Base-by-base conservation (phyloP, 768 basidiomycete genomes). In the Termitomyces heimii region DNA sequence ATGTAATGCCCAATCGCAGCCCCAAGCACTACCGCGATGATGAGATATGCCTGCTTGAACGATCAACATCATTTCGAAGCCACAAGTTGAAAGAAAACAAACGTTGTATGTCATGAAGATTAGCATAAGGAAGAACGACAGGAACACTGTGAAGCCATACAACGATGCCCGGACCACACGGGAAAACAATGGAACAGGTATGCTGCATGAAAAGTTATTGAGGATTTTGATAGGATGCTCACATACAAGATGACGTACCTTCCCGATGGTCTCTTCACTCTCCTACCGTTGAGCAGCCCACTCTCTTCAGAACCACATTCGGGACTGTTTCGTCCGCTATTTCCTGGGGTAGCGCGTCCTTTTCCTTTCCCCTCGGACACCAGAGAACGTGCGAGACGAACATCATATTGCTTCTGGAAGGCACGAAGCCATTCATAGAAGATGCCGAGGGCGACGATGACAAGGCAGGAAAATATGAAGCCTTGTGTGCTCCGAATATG, bases 71-170 rank as follows among this genome's bases (percentile, higher is more conserved):
- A 40, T 7, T 40, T n/a, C 29, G 18, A 48, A 22, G 53, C 22
- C 37, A 56, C 35, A 40, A 28, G 24, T 74, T 35, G 35, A 6
- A 37, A 4, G 6, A 49, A 42, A n/a, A 37, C 89, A 66, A 57
- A 93, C 92, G 62, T 97, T 97, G 74, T 95, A 97, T 5, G 94
- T 96, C 94, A 97, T 96, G 72, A 93, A 94, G 40, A 96, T 85
- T 57, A 97, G 76, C 94, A 97, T 97, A 67, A 93, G 82, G 81
- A 92, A 92, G 77, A 89, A 90, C 35, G 90, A 90, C 57, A 93
- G 70, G 69, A 87, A 86, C 22, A 93, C 83, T 3, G 83, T 83
- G 4, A 77, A 70, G n/a, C 86, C 92, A 64, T 95, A 96, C 37
- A 92, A 67, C 1, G 68, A 63, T 6, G 92, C 88, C 26, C 91